These are phyloP conservation scores for Penicillium vulpinum DNA, from an alignment of 2,329 filamentous ascomycete genomes.

Conservation along the genomic window DNA sequence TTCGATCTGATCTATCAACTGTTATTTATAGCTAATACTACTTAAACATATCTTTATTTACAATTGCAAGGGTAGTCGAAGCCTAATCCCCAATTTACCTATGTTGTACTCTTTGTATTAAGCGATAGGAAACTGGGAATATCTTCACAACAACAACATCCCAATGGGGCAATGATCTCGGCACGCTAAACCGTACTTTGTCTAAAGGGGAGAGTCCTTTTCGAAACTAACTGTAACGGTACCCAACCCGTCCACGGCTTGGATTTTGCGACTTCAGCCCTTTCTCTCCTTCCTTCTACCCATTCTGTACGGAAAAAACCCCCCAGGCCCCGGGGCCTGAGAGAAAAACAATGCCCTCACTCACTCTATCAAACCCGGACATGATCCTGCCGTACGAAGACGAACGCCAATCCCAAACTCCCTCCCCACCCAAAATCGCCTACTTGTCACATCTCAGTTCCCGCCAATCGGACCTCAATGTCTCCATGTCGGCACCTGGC, in stretches of 20 bases:
- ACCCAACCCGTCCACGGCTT: neutral
- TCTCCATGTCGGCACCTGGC: slow-evolving; percentile 5
- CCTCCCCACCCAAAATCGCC: slow-evolving; percentile 53
- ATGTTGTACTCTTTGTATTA: neutral
- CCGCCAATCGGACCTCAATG: slow-evolving; percentile 31
- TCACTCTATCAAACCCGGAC: slow-evolving; percentile 88
- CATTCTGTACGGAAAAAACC: neutral
- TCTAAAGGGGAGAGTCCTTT: slow-evolving; percentile 23
- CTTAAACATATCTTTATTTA: slow-evolving; percentile 1
- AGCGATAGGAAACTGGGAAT: slow-evolving; percentile 3
- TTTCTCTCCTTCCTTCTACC: slow-evolving; percentile 3
- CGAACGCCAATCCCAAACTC: slow-evolving; percentile 48
- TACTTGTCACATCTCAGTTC: slow-evolving; percentile 46
- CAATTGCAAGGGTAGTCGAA: neutral
- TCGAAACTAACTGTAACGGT: slow-evolving; percentile 1
- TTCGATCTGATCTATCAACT: neutral
- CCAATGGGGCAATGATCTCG: slow-evolving; percentile 25
- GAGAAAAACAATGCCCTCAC: slow-evolving; percentile 61
- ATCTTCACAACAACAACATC: slow-evolving; percentile 11
- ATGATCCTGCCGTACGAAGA: slow-evolving; percentile 85
- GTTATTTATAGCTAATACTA: neutral
- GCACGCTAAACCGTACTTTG: slow-evolving; percentile 22
- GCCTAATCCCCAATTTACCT: neutral
- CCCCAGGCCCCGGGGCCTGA: slow-evolving; percentile 12
- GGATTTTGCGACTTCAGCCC: slow-evolving; percentile 1